Evolutionary conservation across 176 grass and related monocot genomes (phyloP).

Genomic region (Dactylis glomerata): DNA sequence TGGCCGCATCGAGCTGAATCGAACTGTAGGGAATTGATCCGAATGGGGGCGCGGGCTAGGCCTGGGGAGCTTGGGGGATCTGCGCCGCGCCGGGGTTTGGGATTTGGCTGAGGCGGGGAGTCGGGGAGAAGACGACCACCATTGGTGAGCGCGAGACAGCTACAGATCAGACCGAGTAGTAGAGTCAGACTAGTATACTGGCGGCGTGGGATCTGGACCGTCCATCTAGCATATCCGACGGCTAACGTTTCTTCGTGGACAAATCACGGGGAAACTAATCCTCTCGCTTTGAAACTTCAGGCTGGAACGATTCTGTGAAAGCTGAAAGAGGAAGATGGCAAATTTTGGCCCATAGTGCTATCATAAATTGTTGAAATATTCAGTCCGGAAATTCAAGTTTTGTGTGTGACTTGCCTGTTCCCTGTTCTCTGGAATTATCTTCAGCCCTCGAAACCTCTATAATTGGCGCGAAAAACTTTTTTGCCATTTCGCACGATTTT

Average conservation of each 20-base stretch:
- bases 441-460: too few relatives aligned
- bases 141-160: neutral
- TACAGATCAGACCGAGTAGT: neutral
- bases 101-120: conserved; percentile 12
- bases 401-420: neutral
- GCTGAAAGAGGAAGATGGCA: neutral
- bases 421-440: neutral
- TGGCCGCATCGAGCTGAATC: conserved; percentile 2
- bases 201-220: neutral
- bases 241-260: neutral
- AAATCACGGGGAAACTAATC: neutral
- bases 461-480: too few relatives aligned
- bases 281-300: neutral
- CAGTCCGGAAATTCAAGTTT: neutral
- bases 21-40: neutral
- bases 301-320: neutral
- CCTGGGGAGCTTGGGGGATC: conserved; percentile 13
- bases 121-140: conserved; percentile 41
- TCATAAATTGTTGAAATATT: neutral
- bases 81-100: neutral
- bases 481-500: too few relatives aligned
- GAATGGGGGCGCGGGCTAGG: neutral
- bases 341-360: neutral
- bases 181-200: conserved; percentile 4
- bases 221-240: neutral